Conservation (phyloP, 2,329 filamentous ascomycete species). For the Pseudogymnoascus sp. region DNA sequence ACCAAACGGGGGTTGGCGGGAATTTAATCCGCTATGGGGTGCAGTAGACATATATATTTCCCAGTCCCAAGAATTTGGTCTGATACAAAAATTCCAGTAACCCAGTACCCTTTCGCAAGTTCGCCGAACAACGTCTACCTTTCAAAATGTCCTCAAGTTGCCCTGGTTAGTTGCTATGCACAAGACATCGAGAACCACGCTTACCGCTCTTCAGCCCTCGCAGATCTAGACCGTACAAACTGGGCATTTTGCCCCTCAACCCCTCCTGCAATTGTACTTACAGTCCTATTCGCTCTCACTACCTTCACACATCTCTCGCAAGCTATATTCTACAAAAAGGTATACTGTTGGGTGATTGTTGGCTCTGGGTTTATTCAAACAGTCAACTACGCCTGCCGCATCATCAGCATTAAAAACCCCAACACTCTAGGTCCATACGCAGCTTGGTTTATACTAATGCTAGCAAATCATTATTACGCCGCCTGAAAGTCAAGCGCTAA, state of each 20-base stretch:
- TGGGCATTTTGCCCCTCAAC: constrained; percentile 25
- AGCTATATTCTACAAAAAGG: constrained; percentile 28
- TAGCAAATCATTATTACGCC: constrained; percentile 10
- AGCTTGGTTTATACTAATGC: constrained; percentile 19
- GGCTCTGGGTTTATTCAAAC: constrained; percentile 14
- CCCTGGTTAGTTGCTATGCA: neutral
- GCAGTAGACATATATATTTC: neutral
- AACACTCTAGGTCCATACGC: constrained; percentile 20
- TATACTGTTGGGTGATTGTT: constrained; percentile 18
- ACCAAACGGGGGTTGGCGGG: neutral
- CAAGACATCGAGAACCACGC: neutral
- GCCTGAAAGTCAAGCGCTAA: neutral
- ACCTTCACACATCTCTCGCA: constrained; percentile 28
- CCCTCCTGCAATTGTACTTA: constrained; percentile 29
- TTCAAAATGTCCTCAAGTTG: neutral
- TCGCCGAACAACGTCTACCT: neutral
- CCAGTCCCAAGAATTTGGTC: neutral
- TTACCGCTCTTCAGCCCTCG: neutral
- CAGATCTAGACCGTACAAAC: neutral
- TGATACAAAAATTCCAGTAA: neutral
- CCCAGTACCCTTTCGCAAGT: neutral
- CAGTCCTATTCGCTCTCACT: constrained; percentile 28
- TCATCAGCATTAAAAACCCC: constrained; percentile 23
- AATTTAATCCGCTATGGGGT: neutral
- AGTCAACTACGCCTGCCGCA: constrained; percentile 16